phyloP scores from a whole-genome alignment of 495 filamentous ascomycete genomes.

The Neurospora africana region DNA sequence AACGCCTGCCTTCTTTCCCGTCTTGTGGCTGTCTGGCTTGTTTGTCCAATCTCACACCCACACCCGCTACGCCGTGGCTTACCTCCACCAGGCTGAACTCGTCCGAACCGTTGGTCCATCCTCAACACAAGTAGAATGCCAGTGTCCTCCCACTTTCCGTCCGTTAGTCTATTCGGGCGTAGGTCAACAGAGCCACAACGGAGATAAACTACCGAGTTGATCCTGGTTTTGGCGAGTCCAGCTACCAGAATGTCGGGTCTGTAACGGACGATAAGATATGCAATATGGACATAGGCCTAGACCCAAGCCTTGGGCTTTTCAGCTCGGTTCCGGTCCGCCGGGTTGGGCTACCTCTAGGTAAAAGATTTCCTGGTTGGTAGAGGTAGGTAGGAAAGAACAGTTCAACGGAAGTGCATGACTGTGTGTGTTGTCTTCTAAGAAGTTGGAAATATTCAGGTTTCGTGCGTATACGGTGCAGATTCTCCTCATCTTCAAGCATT shows the following conservation, averaged over 20 bases:
- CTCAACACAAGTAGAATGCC: neutral
- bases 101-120: neutral
- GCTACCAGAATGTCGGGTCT: neutral
- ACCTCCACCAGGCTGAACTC: neutral
- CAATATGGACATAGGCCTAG: no score
- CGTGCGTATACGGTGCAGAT: no score
- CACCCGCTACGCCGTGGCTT: neutral
- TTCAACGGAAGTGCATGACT: no score
- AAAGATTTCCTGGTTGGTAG: no score
- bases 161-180: neutral
- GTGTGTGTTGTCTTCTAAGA: no score
- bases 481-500: no score
- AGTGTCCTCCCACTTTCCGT: neutral
- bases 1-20: neutral
- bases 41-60: neutral
- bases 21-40: neutral
- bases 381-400: no score
- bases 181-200: neutral
- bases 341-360: no score
- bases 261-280: no score
- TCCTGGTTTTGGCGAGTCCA: neutral
- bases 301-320: no score
- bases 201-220: neutral
- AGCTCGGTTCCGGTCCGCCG: no score
- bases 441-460: no score